Evolutionary conservation across 164 flowering plant species (phyloP), one percentile per base, ranked within the genome.

Genomic region (Taxillus chinensis): DNA sequence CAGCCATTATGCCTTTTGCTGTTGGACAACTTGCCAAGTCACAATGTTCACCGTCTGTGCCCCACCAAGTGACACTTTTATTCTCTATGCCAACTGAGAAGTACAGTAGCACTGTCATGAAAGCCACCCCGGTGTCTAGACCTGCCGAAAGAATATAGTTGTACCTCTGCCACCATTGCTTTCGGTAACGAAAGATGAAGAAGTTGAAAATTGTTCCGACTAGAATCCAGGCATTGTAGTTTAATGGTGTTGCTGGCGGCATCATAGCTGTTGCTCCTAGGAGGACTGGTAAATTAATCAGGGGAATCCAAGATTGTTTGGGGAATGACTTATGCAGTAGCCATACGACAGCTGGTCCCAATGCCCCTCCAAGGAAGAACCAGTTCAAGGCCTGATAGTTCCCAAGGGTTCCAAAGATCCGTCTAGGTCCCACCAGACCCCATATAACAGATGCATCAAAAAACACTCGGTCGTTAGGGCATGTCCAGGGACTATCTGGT

Each of bases 371-470:
- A 7, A 92, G 74, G 74, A 92, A 92, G 83, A 90, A 92, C 98
- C 96, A 92, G 59, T 90, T 92, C 70, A 86, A 79, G 27, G 85
- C 75, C 1, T 67, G 17, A 55, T 90, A 92, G 73, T 71, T 78
- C 68, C 96, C 98, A 37, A 59, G 80, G 6, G 68, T 1, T 10
- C 96, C 95, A 39, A 92, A 90, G 38, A 92, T 92, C 37, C 96
- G 69, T 61, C 53, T 83, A 0, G 98, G 98, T 55, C 98, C 95
- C 2, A 79, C 93, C 61, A 92, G 63, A 59, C 95, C 96, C 98
- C 95, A 90, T 62, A 90, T 87, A 4, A 92, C 98, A 3, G 96
- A 92, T 58, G 98, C 96, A 71, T 88, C 95, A 38, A 85, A 92
- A 78, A 92, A 92, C 57, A 89, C 96, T 9, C 93, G 74, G 52